phyloP scores from a whole-genome alignment of 2,329 filamentous ascomycete species.

The Aspergillus neotritici region DNA sequence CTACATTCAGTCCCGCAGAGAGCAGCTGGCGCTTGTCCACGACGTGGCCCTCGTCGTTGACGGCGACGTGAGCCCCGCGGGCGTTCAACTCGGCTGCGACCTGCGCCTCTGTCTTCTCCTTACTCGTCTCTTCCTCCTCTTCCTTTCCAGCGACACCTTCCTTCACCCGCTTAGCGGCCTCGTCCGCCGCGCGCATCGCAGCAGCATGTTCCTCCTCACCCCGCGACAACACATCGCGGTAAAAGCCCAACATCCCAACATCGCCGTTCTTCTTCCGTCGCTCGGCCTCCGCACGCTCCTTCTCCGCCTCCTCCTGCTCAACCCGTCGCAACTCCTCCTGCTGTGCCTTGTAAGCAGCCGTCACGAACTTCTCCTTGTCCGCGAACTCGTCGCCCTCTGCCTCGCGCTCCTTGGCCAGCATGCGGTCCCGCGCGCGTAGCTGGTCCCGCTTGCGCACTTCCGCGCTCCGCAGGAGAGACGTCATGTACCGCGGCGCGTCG shows the following conservation, averaged over 20 bases:
- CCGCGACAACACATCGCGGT: conserved; percentile 54
- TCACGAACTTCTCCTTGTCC: conserved; percentile 64
- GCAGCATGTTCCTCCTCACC: conserved; percentile 54
- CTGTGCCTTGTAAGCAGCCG: conserved; percentile 58
- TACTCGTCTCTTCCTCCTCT: conserved; percentile 23
- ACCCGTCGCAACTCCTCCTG: conserved; percentile 54
- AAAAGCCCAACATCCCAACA: conserved; percentile 56
- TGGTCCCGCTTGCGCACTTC: conserved; percentile 60
- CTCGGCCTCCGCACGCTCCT: conserved; percentile 52
- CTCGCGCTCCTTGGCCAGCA: conserved; percentile 57
- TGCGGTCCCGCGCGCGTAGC: conserved; percentile 55
- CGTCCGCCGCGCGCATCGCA: conserved; percentile 50
- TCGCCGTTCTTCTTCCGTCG: conserved; percentile 42
- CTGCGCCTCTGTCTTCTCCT: conserved; percentile 47
- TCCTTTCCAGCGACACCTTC: conserved; percentile 28
- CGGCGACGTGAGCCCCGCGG: conserved; percentile 46
- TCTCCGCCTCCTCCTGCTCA: conserved; percentile 56
- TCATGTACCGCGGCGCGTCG: conserved; percentile 55
- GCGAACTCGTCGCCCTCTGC: conserved; percentile 62
- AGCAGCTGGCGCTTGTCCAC: conserved; percentile 60
- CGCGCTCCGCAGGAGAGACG: conserved; percentile 53
- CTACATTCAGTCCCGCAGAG: conserved; percentile 57
- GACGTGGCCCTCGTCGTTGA: conserved; percentile 61
- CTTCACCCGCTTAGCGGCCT: conserved; percentile 33
- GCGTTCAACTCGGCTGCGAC: conserved; percentile 52